phyloP scores from a whole-genome alignment of 2,329 filamentous ascomycete species.

The Exophiala alcalophila region DNA sequence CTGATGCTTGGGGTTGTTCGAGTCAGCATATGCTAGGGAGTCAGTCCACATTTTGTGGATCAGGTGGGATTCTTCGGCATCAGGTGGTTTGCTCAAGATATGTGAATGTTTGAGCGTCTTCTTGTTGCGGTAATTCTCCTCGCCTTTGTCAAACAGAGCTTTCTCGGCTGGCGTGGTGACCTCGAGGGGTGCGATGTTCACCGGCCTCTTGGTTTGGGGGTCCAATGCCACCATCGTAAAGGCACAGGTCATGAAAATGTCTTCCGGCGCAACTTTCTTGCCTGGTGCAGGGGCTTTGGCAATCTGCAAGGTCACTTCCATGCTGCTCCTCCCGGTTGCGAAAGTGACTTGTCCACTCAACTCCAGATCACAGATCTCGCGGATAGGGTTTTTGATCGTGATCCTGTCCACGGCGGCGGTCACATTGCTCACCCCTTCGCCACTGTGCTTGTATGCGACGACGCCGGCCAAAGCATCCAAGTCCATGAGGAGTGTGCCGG shows the following conservation, averaged over 20 bases:
- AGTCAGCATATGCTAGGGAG: constrained; percentile 61
- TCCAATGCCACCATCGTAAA: constrained; percentile 77
- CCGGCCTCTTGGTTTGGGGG: constrained; percentile 63
- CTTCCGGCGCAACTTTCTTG: constrained; percentile 54
- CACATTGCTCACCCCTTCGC: constrained; percentile 61
- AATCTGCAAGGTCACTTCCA: constrained; percentile 72
- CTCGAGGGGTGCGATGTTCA: constrained; percentile 59
- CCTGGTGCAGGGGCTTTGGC: constrained; percentile 61
- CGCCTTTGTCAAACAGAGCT: constrained; percentile 59
- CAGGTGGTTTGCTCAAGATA: constrained; percentile 64
- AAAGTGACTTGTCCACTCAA: constrained; percentile 68
- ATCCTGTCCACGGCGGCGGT: constrained; percentile 64
- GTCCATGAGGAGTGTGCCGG: constrained; percentile 76
- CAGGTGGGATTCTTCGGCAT: constrained; percentile 67
- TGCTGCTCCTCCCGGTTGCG: constrained; percentile 68
- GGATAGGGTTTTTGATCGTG: constrained; percentile 66
- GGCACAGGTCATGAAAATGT: constrained; percentile 67
- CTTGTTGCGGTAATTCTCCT: constrained; percentile 65
- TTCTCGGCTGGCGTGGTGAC: constrained; percentile 65
- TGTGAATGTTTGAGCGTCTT: constrained; percentile 60
- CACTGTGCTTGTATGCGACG: constrained; percentile 70
- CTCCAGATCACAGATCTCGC: constrained; percentile 75
- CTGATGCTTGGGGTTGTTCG: constrained; percentile 52
- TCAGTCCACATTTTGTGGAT: constrained; percentile 73
- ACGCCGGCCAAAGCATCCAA: constrained; percentile 74